Base-by-base conservation (phyloP, 2,329 filamentous ascomycete genomes). In the Penicillium sp. region DNA sequence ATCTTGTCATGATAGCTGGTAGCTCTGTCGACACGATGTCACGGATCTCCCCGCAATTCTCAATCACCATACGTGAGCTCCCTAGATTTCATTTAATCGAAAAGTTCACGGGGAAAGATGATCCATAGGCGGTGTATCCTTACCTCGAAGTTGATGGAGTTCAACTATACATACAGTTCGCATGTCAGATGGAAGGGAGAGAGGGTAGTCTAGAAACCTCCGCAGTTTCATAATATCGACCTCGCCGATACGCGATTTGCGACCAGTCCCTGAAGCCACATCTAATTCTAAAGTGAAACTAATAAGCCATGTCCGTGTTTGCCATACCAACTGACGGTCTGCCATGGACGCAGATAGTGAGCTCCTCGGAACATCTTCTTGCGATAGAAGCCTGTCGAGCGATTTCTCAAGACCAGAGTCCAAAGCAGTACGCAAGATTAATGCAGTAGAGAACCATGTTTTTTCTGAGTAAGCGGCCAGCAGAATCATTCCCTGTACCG, bases 401-500 rank as follows among this genome's bases (percentile, higher is more conserved):
- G 70, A 72, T 40, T 72, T 72, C 48, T 72, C 70, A 1, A 72
- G 55, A 0, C 70, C 70, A 9, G 70, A 69, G 48, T 72, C 70
- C 16, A 72, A 49, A 2, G 70, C 70, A 0, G 70, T 72, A 16
- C 70, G 68, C 18, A 72, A 56, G 48, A 72, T 72, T 8, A 72
- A 64, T 6, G 70, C 70, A 2, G 68, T 72, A 0, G 70, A 72
- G 43, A 72, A 72, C 70, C 70, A 72, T 1, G 70, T 71, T 31
- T 72, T 72, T 47, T 72, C 70, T 0, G 70, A 72, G 23, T 72
- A 72, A 3, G 70, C 70, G 1, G 70, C 70, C 0, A 72, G 60
- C 3, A 72, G 56, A 26, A 72, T 69, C 70, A 72, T 72, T 4
- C 70, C 70, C 33, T 72, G 70, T 0, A 72, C 70, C 0, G 70